Evolutionary conservation across 78 protist species (phyloP), one percentile per base, ranked within the genome.

Genomic region (Ministeria vibrans): DNA sequence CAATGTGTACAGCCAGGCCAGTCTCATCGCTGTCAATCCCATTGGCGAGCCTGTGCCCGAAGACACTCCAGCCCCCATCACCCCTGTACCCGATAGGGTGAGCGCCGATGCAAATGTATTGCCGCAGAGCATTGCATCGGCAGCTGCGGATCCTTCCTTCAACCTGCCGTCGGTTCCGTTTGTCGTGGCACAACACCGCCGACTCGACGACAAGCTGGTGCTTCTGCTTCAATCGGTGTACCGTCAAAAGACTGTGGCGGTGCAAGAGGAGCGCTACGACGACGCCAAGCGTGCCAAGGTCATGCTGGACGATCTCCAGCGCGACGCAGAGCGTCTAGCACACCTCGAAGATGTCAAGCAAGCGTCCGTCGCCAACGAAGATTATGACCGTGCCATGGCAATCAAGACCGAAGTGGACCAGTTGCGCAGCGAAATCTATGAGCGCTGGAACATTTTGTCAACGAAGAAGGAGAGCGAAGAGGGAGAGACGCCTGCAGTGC

Each of bases 1-100:
- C 77, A 86, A 86, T 41, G 22, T 78, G 42, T 86, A 63, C 82
- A 77, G 32, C 63, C 89, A 86, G 61, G 83, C 78, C 11, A 80
- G 80, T 30, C 25, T 78, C 23, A 42, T 78, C 15, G 82, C 83
- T 61, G 43, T 83, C 41, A 53, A 78, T n/a, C 34, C 44, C 59
- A n/a, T 66, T n/a, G 83, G 83, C 70, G 55, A 49, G 11, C 42
- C 11, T 13, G 63, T 25, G 5, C 80, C 20, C 32, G n/a, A 18
- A 28, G 15, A 46, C 36, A 32, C n/a, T n/a, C n/a, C n/a, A n/a
- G n/a, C n/a, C n/a, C n/a, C n/a, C n/a, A n/a, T n/a, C n/a, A n/a
- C n/a, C n/a, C n/a, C n/a, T n/a, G n/a, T n/a, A n/a, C n/a, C n/a
- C n/a, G n/a, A n/a, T n/a, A n/a, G n/a, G n/a, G n/a, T n/a, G n/a